Base-by-base conservation (phyloP, 2,329 filamentous ascomycete genomes). In the Alternaria rosae region DNA sequence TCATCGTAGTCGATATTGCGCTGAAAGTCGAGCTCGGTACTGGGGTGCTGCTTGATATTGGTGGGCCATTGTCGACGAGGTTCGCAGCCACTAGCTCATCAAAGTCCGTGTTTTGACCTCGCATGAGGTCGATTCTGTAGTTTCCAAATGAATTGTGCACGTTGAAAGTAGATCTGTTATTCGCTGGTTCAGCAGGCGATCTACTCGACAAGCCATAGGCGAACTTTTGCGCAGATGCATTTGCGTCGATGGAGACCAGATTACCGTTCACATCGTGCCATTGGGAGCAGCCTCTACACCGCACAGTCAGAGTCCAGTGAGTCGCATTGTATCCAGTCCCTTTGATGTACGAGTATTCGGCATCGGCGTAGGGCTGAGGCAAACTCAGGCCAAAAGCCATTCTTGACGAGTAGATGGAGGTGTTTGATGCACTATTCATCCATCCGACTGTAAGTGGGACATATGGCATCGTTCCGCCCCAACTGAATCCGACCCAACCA, bases 391-490 rank as follows among this genome's bases (percentile, higher is more conserved):
- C 74, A n/a, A 78, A 82, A 6, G 82, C 82, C 67, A 81, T 82
- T 26, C 83, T 78, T 1, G 82, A 79, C 0, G 82, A 82, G 12
- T 80, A 73, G 2, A 82, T 78, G 11, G 70, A 57, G 5, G 78
- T 80, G 15, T 70, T 78, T 9, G 68, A 63, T 13, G 71, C 77
- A 23, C 79, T 82, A 66, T 82, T 83, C 38, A 76, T 68, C 83
- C 83, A 85, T 5, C 76, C 79, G 26, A 85, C 70, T 5, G 81
- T 78, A 2, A 85, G 72, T 2, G 83, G 83, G 61, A 82, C 81
- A 70, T 83, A 82, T 1, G 80, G 79, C 83, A 85, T 85, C 32
- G 79, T 78, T 5, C 82, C 83, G n/a, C 82, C 83, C 83, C 83
- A 85, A 13, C 83, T 79, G 21, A 84, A 73, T 3, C 82, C 83